Percentiles rank a stretch among this genome's conserved stretches.
phyloP scores from a whole-genome alignment of 495 filamentous ascomycete species.

The Neurospora sp. region DNA sequence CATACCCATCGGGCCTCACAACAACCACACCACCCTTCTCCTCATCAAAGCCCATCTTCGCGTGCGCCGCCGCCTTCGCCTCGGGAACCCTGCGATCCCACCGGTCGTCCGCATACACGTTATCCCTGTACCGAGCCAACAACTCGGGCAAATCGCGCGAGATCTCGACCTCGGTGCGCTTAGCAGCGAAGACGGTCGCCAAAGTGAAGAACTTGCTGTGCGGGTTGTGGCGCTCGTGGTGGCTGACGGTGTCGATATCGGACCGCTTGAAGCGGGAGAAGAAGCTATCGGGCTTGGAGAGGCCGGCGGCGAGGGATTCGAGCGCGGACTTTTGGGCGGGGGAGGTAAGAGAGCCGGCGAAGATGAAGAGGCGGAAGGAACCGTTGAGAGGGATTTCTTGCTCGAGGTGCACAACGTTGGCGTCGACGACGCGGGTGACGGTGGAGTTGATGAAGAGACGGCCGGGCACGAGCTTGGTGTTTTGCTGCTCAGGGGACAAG shows the following conservation, averaged over 20 bases:
- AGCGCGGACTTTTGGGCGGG: slow-evolving; percentile 43
- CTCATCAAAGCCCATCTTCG: slow-evolving; percentile 72
- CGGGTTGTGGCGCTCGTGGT: slow-evolving; percentile 75
- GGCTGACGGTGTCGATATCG: slow-evolving; percentile 53
- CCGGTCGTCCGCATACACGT: slow-evolving; percentile 80
- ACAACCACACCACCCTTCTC: slow-evolving; percentile 69
- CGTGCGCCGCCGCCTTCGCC: slow-evolving; percentile 64
- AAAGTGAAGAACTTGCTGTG: slow-evolving; percentile 73
- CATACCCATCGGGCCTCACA: slow-evolving; percentile 77
- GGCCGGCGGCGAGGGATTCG: slow-evolving; percentile 52
- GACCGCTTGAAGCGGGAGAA: slow-evolving; percentile 50
- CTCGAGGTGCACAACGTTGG: slow-evolving; percentile 78
- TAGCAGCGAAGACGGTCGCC: slow-evolving; percentile 57
- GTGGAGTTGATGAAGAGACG: slow-evolving; percentile 62
- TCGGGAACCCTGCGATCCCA: slow-evolving; percentile 60
- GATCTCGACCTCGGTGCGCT: slow-evolving; percentile 56
- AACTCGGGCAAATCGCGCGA: slow-evolving; percentile 51
- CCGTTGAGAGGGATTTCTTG: slow-evolving; percentile 83
- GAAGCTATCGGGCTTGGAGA: slow-evolving; percentile 58
- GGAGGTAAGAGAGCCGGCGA: slow-evolving; percentile 55
- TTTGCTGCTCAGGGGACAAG: slow-evolving; percentile 39
- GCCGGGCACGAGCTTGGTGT: slow-evolving; percentile 53
- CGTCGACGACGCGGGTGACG: slow-evolving; percentile 74
- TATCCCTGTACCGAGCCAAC: slow-evolving; percentile 64
- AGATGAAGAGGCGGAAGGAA: slow-evolving; percentile 76